Base-by-base conservation (phyloP, 139 green algal genomes). In the Asterochloris sp. region DNA sequence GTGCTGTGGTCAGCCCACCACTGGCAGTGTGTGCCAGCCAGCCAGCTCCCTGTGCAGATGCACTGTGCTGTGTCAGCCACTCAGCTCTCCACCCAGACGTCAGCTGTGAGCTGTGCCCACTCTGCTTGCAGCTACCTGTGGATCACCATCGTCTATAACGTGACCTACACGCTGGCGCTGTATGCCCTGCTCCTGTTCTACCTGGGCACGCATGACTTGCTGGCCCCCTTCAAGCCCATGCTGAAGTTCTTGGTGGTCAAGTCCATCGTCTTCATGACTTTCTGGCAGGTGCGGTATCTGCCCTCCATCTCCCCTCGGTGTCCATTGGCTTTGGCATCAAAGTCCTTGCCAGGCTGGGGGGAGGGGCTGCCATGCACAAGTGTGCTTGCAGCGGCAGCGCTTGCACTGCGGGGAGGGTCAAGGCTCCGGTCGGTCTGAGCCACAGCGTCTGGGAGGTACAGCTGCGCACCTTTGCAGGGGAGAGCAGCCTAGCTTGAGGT, bases 231-330 rank as follows among this genome's bases (percentile, higher is more conserved):
- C 90, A 97, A 96, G 63, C 96, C 96, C 8, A 83, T 99, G 10
- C 78, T 98, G 54, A 99, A 99, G 89, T 98, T 99, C 80, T 78
- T 96, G 47, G 68, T 98, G 47, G 92, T 99, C 83, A 99, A 99
- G 87, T 83, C 91, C 4, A 96, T 99, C 54, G 93, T 99, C 63
- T 99, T 99, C 90, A 83, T 99, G 24, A 98, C 95, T 8, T 99
- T 98, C 85, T 99, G 96, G 96, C 96, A 98, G 91, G 92, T 94
- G 61, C 13, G 91, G 82, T 12, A 54, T 26, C 38, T 54, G 38
- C 4, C 4, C 38, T 6, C 6, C 38, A 54, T 54, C 38, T 54
- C 6, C n/a, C n/a, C n/a, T n/a, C n/a, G n/a, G n/a, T n/a, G n/a
- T 54, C 38, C 38, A 54, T 6, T 10, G 38, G 38, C 38, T 54